A percentile compares a stretch with the other conserved stretches of the same genome.
phyloP scores from a whole-genome alignment of 2,329 filamentous ascomycete species.

The Penicillium rolfsii region DNA sequence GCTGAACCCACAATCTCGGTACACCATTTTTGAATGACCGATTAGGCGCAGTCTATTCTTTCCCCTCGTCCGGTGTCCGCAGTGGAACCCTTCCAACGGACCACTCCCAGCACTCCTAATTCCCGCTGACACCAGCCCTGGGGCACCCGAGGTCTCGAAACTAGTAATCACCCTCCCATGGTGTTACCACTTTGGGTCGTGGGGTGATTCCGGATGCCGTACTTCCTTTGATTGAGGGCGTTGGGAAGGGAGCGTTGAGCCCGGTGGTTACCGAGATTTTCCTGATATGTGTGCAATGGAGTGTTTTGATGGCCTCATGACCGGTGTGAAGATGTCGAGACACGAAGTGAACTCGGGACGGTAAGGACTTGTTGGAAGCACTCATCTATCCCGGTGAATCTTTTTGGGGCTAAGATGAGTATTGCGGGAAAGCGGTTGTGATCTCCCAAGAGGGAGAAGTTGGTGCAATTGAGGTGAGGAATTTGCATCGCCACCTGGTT shows the following conservation, averaged over 20 bases:
- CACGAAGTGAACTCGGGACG: slow-evolving; percentile 7
- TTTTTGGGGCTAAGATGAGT: not conserved
- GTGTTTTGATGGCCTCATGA: slow-evolving; percentile 17
- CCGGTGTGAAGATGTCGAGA: not conserved
- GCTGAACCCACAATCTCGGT: not conserved
- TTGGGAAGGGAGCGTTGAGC: not conserved
- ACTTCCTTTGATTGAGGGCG: slow-evolving; percentile 16
- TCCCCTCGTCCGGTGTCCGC: not conserved
- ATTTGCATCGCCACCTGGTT: not conserved
- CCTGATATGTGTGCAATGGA: not conserved
- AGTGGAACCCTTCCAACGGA: not conserved
- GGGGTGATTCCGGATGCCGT: slow-evolving; percentile 29
- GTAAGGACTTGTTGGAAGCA: not conserved
- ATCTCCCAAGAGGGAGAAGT: not conserved
- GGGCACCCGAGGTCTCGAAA: not conserved
- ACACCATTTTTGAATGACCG: not conserved
- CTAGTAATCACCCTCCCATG: not conserved
- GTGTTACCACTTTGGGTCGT: slow-evolving; percentile 16
- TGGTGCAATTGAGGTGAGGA: not conserved
- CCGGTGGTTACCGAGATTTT: slow-evolving; percentile 21
- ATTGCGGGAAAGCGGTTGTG: too few relatives aligned
- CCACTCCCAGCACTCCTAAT: slow-evolving; percentile 19
- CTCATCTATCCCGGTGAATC: slow-evolving; percentile 11
- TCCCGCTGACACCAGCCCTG: slow-evolving; percentile 17
- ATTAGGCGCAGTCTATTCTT: slow-evolving; percentile 5